Percentiles rank a stretch among this genome's conserved stretches.
Conservation (phyloP, 2,329 filamentous ascomycete species). For the Beauveria rudraprayagi region DNA sequence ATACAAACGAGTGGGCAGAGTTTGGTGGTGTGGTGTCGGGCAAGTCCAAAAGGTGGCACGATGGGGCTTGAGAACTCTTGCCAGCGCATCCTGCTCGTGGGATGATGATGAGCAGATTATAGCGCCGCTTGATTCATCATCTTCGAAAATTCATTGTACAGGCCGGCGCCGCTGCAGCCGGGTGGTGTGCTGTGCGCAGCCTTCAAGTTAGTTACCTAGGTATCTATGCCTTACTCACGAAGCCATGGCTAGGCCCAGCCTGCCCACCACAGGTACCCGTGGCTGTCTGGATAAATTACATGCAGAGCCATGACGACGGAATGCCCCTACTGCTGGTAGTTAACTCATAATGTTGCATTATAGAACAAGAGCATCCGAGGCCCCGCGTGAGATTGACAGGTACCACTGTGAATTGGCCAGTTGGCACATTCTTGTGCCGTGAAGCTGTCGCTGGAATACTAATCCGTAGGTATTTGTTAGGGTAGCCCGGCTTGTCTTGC, state of each 20-base stretch:
- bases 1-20: background rate
- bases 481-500: too few species aligned
- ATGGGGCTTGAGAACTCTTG: background rate
- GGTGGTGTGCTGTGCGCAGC: background rate
- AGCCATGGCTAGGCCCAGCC: background rate
- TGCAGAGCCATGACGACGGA: background rate
- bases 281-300: background rate
- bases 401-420: background rate
- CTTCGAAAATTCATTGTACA: background rate
- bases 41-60: background rate
- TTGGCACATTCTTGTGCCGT: background rate
- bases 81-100: background rate
- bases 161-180: background rate
- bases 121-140: background rate
- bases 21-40: background rate
- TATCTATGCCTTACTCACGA: too few species aligned
- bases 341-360: background rate
- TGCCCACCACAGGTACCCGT: background rate
- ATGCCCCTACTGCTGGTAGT: background rate
- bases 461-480: background rate
- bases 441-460: background rate
- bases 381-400: background rate
- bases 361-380: background rate
- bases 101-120: background rate
- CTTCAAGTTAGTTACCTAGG: background rate